Base-by-base conservation (phyloP, 805 yeast species). In the Lipomyces sp. region DNA sequence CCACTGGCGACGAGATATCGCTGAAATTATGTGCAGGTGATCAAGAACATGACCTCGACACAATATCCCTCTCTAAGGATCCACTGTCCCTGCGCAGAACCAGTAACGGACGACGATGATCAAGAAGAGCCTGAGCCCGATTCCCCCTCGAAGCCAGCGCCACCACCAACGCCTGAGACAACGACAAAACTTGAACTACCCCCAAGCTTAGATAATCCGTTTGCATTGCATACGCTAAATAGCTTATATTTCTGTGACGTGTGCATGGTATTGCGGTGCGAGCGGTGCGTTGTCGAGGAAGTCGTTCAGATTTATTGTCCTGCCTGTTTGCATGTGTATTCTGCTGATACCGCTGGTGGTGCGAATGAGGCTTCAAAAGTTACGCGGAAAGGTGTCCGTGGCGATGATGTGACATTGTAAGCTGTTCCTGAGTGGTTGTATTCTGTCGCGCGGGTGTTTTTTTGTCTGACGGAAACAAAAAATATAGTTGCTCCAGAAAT, bases 241-340 rank as follows among this genome's bases (percentile, higher is more conserved):
- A 60, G 67, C 56, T 73, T 80, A 48, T 79, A 78, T 60, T 80
- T 75, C 66, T 80, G 82, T 66, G 75, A 73, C 33, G 64, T 64
- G n/a, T 80, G 82, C 66, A 70, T 62, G 30, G 68, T 78, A 8
- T 54, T 78, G 13, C 65, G 80, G 18, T 80, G 82, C 69, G 77
- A 73, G 37, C 70, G 72, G 29, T 80, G 82, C 63, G 74, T 77
- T 1, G 75, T 73, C 18, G 71, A 69, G 18, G 81, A 78, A 57
- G 74, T 80, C 4, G 76, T 75, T 5, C 63, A 73, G 35, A 65
- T 75, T 62, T 80, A 62, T 67, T 80, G 82, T 65, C 79, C 81
- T 10, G 61, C 72, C 42, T 80, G 82, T 64, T 64, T 78, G 35
- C 70, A 72, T 62, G 79, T 77, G 29, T 75, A 75, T 24, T 69